Evolutionary conservation across 805 yeast genomes (phyloP), one percentile per base, ranked within the genome.

Genomic region (Sugiyamaella marilandica): DNA sequence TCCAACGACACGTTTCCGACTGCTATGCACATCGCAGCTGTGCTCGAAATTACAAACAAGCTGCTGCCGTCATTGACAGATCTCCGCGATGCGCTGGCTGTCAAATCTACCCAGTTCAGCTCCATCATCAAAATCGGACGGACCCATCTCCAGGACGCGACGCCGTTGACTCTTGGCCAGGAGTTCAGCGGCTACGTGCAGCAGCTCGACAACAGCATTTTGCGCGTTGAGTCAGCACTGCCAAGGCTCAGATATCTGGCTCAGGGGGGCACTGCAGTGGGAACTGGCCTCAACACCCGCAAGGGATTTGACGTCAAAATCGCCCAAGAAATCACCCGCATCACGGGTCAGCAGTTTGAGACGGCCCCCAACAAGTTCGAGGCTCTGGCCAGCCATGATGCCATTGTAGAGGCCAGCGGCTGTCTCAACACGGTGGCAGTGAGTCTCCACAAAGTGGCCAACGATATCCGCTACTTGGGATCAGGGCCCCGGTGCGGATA

Each of bases 231-330:
- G 75, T 74, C 74, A 57, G 71, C 85, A 49, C 80, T 94, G 60
- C 87, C 87, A 62, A 82, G 83, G 72, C 78, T 94, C 69, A 78
- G 84, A 65, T 82, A 70, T 70, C 81, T 94, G 63, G 99, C 99
- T 47, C 99, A 94, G 79, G 99, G 99, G 77, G 99, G 99, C 76
- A 94, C 99, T 57, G 99, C 99, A 56, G 99, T 94, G 53, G 99
- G 99, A 65, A 94, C 99, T 53, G 99, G 99, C 61, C 81, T 94
- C 64, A 94, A 94, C 83, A 92, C 98, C 74, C 84, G 74, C 70
- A 80, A 82, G 68, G 98, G 98, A 21, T 94, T 86, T 70, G 95
- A 89, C 64, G 84, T 76, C 63, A 83, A 85, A 62, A 83, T 94
- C 62, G 99, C 99, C 56, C 84, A 78, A 55, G 83, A 85, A 73